Conservation (phyloP, 73 alveolate genomes). For the Paramecium pentaurelia region DNA sequence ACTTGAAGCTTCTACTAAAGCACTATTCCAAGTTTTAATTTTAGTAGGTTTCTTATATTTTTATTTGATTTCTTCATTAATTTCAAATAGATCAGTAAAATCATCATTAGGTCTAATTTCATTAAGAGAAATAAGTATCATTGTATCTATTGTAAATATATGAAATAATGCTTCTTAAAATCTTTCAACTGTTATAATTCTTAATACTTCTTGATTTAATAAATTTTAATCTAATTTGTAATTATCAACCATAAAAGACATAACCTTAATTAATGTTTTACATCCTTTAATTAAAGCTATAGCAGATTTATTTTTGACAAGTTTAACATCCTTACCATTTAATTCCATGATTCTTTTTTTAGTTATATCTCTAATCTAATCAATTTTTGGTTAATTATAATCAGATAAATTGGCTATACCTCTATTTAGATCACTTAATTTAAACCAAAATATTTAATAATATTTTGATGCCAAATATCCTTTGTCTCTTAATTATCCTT, state of each 20-base stretch:
- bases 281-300: background rate
- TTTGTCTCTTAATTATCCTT: slow-evolving; percentile 22
- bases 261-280: background rate
- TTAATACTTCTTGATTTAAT: background rate
- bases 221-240: background rate
- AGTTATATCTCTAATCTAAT: slow-evolving; percentile 5
- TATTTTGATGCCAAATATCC: background rate
- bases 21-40: background rate
- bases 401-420: background rate
- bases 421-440: slow-evolving; percentile 9
- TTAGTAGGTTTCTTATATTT: background rate
- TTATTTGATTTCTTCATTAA: background rate
- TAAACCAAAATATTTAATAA: background rate
- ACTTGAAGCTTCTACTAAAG: background rate
- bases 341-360: slow-evolving; percentile 17
- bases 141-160: background rate
- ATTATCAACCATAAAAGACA: slow-evolving; percentile 30
- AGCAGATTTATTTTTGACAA: background rate
- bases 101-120: slow-evolving; percentile 18
- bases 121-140: background rate
- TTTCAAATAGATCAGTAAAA: background rate
- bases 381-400: background rate
- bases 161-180: background rate
- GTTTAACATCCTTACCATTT: background rate
- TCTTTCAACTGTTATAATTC: background rate